Evolutionary conservation across 192 early-diverging fungal species (phyloP).

Genomic region (Umbelopsis sp.): DNA sequence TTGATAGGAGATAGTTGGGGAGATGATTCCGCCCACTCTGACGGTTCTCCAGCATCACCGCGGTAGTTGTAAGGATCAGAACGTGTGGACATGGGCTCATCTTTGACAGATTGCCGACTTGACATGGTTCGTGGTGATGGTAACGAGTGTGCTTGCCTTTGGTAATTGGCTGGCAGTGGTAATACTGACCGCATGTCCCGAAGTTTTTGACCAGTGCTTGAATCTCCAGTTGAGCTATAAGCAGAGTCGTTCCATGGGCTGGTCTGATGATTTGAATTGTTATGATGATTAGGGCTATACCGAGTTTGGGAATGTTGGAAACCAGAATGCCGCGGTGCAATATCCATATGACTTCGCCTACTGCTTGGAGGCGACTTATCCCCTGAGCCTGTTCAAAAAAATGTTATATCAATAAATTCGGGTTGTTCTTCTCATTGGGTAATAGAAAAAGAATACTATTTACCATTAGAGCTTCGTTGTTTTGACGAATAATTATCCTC

Average conservation of each 20-base stretch:
- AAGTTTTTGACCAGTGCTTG: neutral
- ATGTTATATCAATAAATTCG: no score
- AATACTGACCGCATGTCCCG: neutral
- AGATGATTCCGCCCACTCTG: neutral
- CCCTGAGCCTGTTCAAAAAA: no score
- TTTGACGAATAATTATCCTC: neutral
- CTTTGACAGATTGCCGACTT: neutral
- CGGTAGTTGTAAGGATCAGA: neutral
- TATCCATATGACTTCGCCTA: neutral
- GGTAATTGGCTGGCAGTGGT: neutral
- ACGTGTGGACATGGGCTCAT: neutral
- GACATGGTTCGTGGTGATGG: neutral
- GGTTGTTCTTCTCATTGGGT: no score
- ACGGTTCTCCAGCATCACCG: neutral
- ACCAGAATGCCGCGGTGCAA: neutral
- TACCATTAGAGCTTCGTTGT: neutral
- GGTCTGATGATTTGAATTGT: neutral
- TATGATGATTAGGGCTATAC: neutral
- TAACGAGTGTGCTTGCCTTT: neutral
- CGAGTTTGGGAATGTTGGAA: neutral
- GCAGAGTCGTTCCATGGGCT: slow-evolving; percentile 12
- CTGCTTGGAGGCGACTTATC: neutral
- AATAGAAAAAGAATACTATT: neutral
- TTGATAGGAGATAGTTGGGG: neutral
- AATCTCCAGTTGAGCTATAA: neutral